phyloP scores from a whole-genome alignment of 768 basidiomycete genomes.

The Rhizopogon sp. region DNA sequence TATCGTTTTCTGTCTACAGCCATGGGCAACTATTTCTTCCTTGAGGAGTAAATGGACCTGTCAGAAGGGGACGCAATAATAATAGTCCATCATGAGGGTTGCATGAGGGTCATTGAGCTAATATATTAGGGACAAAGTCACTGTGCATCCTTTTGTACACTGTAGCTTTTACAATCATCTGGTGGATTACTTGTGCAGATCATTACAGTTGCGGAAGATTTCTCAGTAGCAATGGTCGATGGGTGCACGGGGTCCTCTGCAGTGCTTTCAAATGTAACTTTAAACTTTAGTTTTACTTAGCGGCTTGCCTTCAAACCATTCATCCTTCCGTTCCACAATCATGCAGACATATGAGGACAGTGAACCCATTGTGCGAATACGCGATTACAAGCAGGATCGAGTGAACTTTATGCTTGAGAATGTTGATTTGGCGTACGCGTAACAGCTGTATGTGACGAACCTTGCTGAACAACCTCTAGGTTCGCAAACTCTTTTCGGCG shows the following conservation, averaged over 20 bases:
- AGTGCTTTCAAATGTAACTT: background rate
- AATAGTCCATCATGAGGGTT: background rate
- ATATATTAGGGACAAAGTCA: background rate
- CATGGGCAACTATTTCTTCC: constrained; percentile 89
- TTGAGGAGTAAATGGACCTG: constrained; percentile 58
- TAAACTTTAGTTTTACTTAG: too few relatives aligned
- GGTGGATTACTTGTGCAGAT: background rate
- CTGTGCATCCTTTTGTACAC: background rate
- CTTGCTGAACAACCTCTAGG: constrained; percentile 35
- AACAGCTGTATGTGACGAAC: constrained; percentile 4
- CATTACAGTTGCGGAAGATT: background rate
- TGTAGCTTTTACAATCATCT: background rate
- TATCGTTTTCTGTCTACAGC: constrained; percentile 33
- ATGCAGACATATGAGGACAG: constrained; percentile 33
- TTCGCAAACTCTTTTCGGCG: constrained; percentile 93
- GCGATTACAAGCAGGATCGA: constrained; percentile 77
- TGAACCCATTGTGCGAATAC: constrained; percentile 76
- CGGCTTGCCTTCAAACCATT: background rate
- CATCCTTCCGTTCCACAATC: background rate
- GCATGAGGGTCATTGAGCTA: background rate
- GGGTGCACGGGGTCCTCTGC: constrained; percentile 20
- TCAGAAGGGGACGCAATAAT: background rate
- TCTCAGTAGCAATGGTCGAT: background rate
- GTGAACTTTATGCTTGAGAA: constrained; percentile 93
- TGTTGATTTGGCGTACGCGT: constrained; percentile 88